Conservation (phyloP, 108 stramenopile species). For the Pseudonitzschia multiseries region DNA sequence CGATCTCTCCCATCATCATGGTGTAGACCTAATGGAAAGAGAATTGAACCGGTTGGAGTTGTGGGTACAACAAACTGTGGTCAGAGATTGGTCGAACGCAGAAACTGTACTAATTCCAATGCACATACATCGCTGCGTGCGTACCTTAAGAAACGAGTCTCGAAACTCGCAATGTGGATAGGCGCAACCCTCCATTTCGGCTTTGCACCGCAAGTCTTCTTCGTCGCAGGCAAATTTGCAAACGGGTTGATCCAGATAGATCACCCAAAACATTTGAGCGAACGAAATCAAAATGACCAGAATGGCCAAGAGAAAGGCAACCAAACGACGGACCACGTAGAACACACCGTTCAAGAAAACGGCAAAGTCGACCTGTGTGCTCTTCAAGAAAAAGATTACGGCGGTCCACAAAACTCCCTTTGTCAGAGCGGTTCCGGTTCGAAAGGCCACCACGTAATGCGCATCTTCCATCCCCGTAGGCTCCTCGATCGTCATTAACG, state of each 20-base stretch:
- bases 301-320: slow-evolving; percentile 79
- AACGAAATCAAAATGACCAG: slow-evolving; percentile 77
- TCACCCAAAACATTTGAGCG: slow-evolving; percentile 84
- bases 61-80: not conserved
- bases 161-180: slow-evolving; percentile 68
- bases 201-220: slow-evolving; percentile 15
- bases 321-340: slow-evolving; percentile 74
- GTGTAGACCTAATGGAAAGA: slow-evolving; percentile 51
- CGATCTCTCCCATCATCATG: slow-evolving; percentile 85
- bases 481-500: slow-evolving; percentile 49
- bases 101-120: no score
- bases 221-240: slow-evolving; percentile 28
- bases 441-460: slow-evolving; percentile 47
- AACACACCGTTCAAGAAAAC: slow-evolving; percentile 82
- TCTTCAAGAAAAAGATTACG: slow-evolving; percentile 83
- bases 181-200: slow-evolving; percentile 22
- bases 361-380: slow-evolving; percentile 78
- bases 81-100: no score
- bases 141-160: slow-evolving; percentile 58
- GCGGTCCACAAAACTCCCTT: slow-evolving; percentile 73
- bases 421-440: slow-evolving; percentile 68
- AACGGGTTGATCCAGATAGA: slow-evolving; percentile 55
- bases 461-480: not conserved
- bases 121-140: no score
- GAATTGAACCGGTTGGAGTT: not conserved